Evolutionary conservation across 2,329 filamentous ascomycete genomes (phyloP), one percentile per base, ranked within the genome.

Genomic region (Fusarium cyanostomum): DNA sequence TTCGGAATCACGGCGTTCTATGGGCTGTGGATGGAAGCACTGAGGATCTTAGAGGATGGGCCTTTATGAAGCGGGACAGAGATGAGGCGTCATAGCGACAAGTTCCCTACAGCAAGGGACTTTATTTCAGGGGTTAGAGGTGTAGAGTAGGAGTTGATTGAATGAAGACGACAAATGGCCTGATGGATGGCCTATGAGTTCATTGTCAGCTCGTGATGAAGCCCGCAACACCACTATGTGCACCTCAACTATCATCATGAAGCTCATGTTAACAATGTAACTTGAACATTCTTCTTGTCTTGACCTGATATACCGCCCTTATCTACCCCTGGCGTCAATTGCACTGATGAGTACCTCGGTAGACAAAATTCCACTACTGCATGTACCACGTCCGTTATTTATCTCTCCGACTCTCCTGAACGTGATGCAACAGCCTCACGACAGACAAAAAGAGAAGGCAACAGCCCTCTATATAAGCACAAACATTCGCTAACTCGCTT

Each of bases 81-180:
- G 24, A 56, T 21, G 26, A 48, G 44, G 53, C 26, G 55, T 44
- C 48, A 57, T 38, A 43, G 39, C 21, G 44, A 55, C 52, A 49
- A 28, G 33, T 28, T 28, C 35, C 24, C 26, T 18, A 39, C 41
- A 45, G 26, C 28, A 33, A 52, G 51, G 44, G 52, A 34, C 45
- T 41, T 59, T 44, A 50, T 51, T 26, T 11, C 34, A 44, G 43
- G 45, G 33, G 42, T 42, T 68, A 52, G 41, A 63, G 39, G 46
- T 64, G 58, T 70, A 70, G 63, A 70, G 56, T 53, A 59, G 57
- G 57, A 64, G 63, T 56, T 41, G 49, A 61, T 60, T 59, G 54
- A 61, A 53, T 64, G 57, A 64, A 66, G 48, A 63, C 37, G 54
- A 62, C 27, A 48, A 30, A 52, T 37, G 41, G 52, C 44, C 42